Evolutionary conservation across 2,329 filamentous ascomycete genomes (phyloP), one percentile per base, ranked within the genome.

Genomic region (Calonectria pteridis): DNA sequence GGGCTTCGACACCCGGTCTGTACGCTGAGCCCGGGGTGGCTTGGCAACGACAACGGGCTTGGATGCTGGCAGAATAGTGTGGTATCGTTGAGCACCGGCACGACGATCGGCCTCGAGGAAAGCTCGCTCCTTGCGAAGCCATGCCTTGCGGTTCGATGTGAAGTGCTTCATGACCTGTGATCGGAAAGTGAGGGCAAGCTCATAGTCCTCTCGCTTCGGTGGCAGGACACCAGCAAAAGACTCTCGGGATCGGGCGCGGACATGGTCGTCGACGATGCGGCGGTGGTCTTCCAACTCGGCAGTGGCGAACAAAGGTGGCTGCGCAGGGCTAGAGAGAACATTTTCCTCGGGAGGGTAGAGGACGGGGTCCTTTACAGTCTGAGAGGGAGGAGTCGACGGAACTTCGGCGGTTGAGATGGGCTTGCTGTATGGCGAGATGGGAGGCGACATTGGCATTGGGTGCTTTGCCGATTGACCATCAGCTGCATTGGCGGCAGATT

Each of bases 171-270:
- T 86, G 67, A 91, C 85, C 58, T 89, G 85, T 5, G 89, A 89
- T 69, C 85, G 85, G 82, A 92, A 90, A 67, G 84, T 86, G 62
- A 92, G 81, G 20, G 86, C 85, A 49, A 91, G 80, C 78, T 88
- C 85, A 77, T 92, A 92, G 49, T 92, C 89, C 70, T 89, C 86
- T 37, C 83, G 84, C 31, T 83, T 84, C 0, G 91, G 90, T 13
- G 89, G 89, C 2, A 85, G 78, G 11, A 86, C 82, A 31, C 81
- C 80, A 77, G 82, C 80, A 76, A 91, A 90, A 28, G 87, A 82
- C 43, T 80, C 78, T 5, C 83, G 80, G 1, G 85, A 84, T 14
- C 88, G 85, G n/a, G 86, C 82, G 23, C 85, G 85, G 13, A 90
- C 83, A 77, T 90, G 89, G 26, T 87, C 82, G 74, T 89, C 86